phyloP scores from a whole-genome alignment of 2,329 filamentous ascomycete genomes.

The Raffaelea ambrosiae region DNA sequence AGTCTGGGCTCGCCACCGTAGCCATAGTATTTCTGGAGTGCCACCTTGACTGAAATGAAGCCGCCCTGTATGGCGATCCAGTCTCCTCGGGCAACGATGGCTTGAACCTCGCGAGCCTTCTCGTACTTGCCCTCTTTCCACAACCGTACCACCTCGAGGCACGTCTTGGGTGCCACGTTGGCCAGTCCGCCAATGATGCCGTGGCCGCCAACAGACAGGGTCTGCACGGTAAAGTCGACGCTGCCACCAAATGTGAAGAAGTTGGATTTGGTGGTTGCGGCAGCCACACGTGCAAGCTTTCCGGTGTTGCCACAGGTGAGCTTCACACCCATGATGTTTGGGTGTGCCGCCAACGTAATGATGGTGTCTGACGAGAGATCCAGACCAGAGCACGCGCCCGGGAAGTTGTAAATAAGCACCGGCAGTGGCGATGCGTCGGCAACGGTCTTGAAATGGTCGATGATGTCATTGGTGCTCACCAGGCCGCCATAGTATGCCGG shows the following conservation, averaged over 20 bases:
- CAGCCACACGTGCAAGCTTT: conserved; percentile 54
- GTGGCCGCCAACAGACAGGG: conserved; percentile 58
- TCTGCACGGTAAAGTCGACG: conserved; percentile 64
- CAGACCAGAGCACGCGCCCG: conserved; percentile 53
- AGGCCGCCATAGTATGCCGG: conserved; percentile 67
- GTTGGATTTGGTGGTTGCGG: conserved; percentile 22
- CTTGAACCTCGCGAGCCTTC: conserved; percentile 57
- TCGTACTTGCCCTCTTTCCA: conserved; percentile 47
- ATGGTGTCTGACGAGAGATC: conserved; percentile 58
- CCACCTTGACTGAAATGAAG: conserved; percentile 63
- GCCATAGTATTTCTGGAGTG: conserved; percentile 55
- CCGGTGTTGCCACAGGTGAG: conserved; percentile 64
- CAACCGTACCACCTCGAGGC: conserved; percentile 51
- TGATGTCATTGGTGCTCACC: conserved; percentile 53
- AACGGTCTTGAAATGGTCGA: conserved; percentile 58
- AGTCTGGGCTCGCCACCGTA: conserved; percentile 42
- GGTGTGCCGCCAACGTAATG: conserved; percentile 48
- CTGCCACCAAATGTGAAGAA: conserved; percentile 67
- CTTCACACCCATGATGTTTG: conserved; percentile 61
- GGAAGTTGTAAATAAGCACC: conserved; percentile 63
- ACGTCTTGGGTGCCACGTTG: conserved; percentile 62
- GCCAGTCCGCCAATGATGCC: conserved; percentile 65
- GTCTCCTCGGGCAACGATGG: conserved; percentile 57
- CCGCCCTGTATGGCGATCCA: conserved; percentile 66
- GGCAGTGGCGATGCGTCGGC: conserved; percentile 56